Evolutionary conservation across 192 early-diverging fungal species (phyloP), one percentile per base, ranked within the genome.

Genomic region (Dimargaris xerosporica): DNA sequence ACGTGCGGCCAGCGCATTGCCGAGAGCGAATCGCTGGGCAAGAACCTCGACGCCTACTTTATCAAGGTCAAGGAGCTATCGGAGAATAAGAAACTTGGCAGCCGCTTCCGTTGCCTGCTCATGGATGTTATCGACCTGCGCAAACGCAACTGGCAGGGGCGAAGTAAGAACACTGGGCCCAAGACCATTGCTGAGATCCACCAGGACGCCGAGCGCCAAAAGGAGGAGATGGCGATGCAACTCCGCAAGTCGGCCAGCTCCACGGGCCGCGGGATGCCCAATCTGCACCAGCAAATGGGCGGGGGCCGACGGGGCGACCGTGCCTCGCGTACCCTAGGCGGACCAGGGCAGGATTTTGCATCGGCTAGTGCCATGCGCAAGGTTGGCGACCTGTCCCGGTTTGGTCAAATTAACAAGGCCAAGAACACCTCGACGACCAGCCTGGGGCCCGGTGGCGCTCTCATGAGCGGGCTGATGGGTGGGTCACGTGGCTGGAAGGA

Each of bases 21-120:
- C 62, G 73, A 79, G 54, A 73, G 72, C 46, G 78, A 79, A 64
- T 48, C 61, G 29, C 65, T 69, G 54, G 64, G 66, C 67, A 62
- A 54, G 28, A 75, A 81, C 60, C 85, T 99, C 81, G 88, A 98
- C 64, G 67, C 71, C 4, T 96, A 91, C 77, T 94, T 99, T 73
- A 62, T 60, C n/a, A 79, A 90, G 25, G 89, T 99, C 79, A 65
- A 74, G 52, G 80, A 84, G 47, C 77, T 99, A 75, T 73, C 80
- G 5, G 77, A 73, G 41, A 85, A 83, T 71, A 67, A 71, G 56
- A 78, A 76, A 54, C 74, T 97, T 30, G 72, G 78, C 42, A 86
- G 88, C 48, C 89, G 96, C 77, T 92, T 94, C 67, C 84, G 91
- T 41, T 99, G 97, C 69, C 90, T 92, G 89, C 69, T 99, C 42